These are phyloP conservation scores for Xylariales sp. DNA, from an alignment of 2,329 filamentous ascomycete species.

Conservation along the genomic window DNA sequence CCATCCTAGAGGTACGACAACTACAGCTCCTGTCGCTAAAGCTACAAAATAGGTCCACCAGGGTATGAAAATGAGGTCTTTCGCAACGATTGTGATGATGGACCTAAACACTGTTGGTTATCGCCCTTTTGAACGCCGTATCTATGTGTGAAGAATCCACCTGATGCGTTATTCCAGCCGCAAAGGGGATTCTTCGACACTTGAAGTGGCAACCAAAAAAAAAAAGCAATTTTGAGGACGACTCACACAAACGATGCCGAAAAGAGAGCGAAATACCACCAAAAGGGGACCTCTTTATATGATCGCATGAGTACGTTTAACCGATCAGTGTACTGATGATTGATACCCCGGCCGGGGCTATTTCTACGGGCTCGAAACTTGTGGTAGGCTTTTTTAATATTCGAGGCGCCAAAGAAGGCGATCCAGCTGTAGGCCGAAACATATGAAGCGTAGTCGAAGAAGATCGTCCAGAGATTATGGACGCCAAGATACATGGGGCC, in stretches of 20 bases:
- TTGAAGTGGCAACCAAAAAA: neutral
- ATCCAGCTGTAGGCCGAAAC: conserved; percentile 70
- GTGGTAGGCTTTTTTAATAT: conserved; percentile 58
- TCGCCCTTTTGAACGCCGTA: neutral
- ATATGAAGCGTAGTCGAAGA: conserved; percentile 71
- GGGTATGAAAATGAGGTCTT: conserved; percentile 66
- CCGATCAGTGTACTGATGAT: conserved; percentile 67
- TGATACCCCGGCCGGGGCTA: conserved; percentile 54
- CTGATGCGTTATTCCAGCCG: neutral
- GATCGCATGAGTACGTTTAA: conserved; percentile 68
- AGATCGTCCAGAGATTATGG: conserved; percentile 68
- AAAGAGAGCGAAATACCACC: conserved; percentile 68
- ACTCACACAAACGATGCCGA: conserved; percentile 56
- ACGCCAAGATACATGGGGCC: conserved; percentile 68
- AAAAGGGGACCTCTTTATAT: conserved; percentile 68
- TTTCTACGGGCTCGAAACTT: conserved; percentile 57
- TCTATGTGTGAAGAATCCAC: neutral
- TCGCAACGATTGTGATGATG: conserved; percentile 62
- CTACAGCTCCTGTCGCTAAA: conserved; percentile 63
- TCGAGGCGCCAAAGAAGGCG: conserved; percentile 63
- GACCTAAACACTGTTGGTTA: neutral
- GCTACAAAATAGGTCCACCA: conserved; percentile 70
- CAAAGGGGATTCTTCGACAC: neutral
- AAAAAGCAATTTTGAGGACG: neutral
- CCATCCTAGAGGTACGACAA: conserved; percentile 69